Evolutionary conservation across 1,284 basidiomycete genomes (phyloP), one percentile per base, ranked within the genome.

Genomic region (Farysia itapuensis): DNA sequence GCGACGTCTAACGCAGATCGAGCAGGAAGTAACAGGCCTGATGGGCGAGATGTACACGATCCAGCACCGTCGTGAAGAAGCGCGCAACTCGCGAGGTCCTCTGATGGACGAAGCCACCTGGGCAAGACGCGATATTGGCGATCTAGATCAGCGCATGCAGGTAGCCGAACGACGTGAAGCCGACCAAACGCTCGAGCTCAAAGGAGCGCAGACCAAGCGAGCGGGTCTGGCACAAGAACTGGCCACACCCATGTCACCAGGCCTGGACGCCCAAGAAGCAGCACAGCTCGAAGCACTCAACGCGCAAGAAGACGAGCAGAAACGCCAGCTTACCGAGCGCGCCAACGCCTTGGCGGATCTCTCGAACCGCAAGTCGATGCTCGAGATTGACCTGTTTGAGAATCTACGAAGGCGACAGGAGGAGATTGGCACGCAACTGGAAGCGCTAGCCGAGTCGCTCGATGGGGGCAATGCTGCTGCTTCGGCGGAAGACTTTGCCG

Each of bases 371-470:
- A 90, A 89, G 77, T 89, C 86, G 70, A 79, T 86, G 12, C 79
- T 96, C 18, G 90, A 96, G 76, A 93, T 97, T 40, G 94, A 98
- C 77, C 81, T 98, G 24, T 90, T 88, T 57, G 94, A 98, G 74
- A 86, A 86, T 60, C 81, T 97, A 14, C 82, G 85, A 15, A 83
- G 92, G 4, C 83, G 86, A 13, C 81, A 84, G 29, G 86, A 90
- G 43, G 90, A 93, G 68, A 73, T 96, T 3, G 83, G 84, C 30
- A 78, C 80, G 29, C 88, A 88, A 71, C 79, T 97, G 13, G 92
- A 96, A 57, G 79, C 82, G 36, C 79, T 88, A 15, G 87, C 82
- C 35, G 86, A 85, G 40, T 80, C 57, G 18, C 57, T 64, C 2
- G 59, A 81, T 1, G 84, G 83, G 35, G 81, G 81, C n/a, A 86